Evolutionary conservation across 139 green algal species (phyloP).

Genomic region (Chlamydomonas schloesseri): DNA sequence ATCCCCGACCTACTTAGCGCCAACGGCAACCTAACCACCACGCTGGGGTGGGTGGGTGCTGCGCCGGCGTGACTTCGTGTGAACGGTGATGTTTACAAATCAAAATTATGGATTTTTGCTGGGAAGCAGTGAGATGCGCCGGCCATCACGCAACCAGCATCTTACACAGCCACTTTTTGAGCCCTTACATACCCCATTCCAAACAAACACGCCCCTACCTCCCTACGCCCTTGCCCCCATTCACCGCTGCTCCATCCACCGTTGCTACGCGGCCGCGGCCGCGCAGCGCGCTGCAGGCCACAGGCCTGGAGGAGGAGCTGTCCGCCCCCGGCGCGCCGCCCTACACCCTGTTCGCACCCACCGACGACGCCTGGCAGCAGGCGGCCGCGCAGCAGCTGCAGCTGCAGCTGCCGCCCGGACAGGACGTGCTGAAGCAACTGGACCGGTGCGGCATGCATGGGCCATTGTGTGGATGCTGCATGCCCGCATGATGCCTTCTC

Average conservation of each 20-base stretch:
- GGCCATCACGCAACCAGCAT: too few relatives aligned
- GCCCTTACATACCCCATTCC: too few relatives aligned
- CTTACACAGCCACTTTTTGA: too few relatives aligned
- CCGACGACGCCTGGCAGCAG: slow-evolving; percentile 14
- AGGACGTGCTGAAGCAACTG: not conserved
- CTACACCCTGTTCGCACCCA: slow-evolving; percentile 23
- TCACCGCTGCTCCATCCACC: too few relatives aligned
- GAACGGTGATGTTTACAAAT: too few relatives aligned
- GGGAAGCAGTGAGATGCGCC: too few relatives aligned
- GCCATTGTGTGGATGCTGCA: not conserved
- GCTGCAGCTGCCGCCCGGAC: not conserved
- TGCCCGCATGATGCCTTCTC: not conserved
- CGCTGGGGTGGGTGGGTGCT: not conserved
- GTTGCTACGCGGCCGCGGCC: not conserved
- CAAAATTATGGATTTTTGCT: too few relatives aligned
- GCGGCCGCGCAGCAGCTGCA: not conserved
- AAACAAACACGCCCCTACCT: too few relatives aligned
- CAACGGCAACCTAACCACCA: not conserved
- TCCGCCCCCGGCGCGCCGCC: not conserved
- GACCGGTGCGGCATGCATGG: not conserved
- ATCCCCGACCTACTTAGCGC: not conserved
- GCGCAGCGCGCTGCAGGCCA: not conserved
- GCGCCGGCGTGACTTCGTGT: not conserved
- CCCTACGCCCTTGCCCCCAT: too few relatives aligned
- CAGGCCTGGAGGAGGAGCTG: not conserved